Conservation (phyloP, 306 rosid genomes). For the Cucumis hystrix region DNA sequence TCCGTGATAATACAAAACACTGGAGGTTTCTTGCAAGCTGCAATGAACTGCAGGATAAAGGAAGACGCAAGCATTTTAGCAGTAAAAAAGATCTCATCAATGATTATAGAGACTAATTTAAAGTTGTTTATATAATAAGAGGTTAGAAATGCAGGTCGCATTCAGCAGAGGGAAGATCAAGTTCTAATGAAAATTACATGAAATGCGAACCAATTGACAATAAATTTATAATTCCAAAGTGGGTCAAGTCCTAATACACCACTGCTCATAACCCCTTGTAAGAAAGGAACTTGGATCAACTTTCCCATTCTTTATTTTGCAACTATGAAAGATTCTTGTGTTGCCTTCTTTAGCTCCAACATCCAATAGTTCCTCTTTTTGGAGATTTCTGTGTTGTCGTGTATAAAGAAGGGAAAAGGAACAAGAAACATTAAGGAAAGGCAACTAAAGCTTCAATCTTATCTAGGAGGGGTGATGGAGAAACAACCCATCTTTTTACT, state of each 20-base stretch:
- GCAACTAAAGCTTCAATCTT: not conserved
- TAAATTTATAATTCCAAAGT: not conserved
- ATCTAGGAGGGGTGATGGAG: not conserved
- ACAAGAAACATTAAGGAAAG: not conserved
- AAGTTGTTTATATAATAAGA: not conserved
- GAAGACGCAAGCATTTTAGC: not conserved
- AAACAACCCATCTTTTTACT: not conserved
- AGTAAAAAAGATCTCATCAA: not conserved
- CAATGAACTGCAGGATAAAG: conserved; percentile 53
- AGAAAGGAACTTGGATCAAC: not conserved
- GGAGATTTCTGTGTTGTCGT: not conserved
- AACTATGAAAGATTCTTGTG: not conserved
- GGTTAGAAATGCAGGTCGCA: not conserved
- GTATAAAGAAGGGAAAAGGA: not conserved
- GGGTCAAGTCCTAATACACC: not conserved
- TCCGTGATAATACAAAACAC: conserved; percentile 91
- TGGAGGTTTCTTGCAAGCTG: conserved; percentile 95
- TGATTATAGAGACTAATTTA: not conserved
- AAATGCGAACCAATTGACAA: not conserved
- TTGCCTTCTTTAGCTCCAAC: not conserved
- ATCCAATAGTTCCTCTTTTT: not conserved
- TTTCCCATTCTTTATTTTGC: not conserved
- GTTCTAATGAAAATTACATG: not conserved
- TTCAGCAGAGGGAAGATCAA: not conserved
- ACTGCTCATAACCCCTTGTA: not conserved